Evolutionary conservation across 306 rosid species (phyloP), one percentile per base, ranked within the genome.

Genomic region (Vigna nakashimae): DNA sequence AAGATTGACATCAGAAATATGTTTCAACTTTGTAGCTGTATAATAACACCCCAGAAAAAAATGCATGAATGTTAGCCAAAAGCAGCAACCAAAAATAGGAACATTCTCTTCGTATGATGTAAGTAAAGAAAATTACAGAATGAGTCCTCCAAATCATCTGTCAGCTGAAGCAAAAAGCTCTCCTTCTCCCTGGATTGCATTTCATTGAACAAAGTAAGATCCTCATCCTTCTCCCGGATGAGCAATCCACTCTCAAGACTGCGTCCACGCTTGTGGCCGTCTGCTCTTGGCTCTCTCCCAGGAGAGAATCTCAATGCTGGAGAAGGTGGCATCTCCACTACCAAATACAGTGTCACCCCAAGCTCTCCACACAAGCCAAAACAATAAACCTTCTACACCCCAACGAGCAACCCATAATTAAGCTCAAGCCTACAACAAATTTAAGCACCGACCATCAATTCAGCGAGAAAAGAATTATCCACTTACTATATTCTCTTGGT

Each of bases 281-380:
- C 78, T 16, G 63, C 74, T 74, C 87, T 90, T 18, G 67, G 51
- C 83, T 89, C 96, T 73, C 92, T 79, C 36, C 92, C 89, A 0
- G 97, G 94, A 74, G 97, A 90, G 90, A 58, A 87, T 81, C 93
- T 81, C 89, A 90, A 32, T 74, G 93, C 88, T 5, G 97, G 97
- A 18, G 97, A 90, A 78, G 96, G 90, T 51, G 96, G 93, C 96
- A 92, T 92, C 88, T 84, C 70, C 38, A 79, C 83, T 63, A 50
- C 69, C 77, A 73, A 86, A 83, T 48, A 72, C 53, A 74, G 42
- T 68, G 14, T 56, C 76, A 55, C 83, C 46, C 63, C 76, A 74
- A 73, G 46, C 67, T 69, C 84, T 74, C 84, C 83, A 79, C 49
- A 83, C 73, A 76, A 65, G 49, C 73, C 64, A 56, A 67, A 82